Evolutionary conservation across 345 rosid genomes (phyloP).

Genomic region (Cochlearia excelsa): DNA sequence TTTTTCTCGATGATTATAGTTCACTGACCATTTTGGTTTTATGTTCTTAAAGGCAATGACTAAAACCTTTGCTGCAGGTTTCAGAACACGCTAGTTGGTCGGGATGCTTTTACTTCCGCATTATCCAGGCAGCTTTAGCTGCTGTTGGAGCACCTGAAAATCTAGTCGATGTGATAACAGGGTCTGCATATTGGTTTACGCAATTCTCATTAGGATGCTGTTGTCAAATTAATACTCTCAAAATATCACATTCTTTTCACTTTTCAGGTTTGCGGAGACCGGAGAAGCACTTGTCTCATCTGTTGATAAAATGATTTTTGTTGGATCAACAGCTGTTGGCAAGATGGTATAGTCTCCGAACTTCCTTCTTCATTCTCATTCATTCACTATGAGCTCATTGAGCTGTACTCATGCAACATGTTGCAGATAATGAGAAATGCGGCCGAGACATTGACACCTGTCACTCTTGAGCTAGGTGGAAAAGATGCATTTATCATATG

Average conservation of each 20-base stretch:
- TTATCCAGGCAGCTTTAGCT: constrained; percentile 95
- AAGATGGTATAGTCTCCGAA: constrained; percentile 60
- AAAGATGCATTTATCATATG: constrained; percentile 94
- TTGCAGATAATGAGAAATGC: constrained; percentile 96
- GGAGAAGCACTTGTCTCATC: constrained; percentile 94
- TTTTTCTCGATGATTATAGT: background rate
- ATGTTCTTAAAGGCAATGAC: constrained; percentile 7
- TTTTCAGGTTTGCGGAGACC: constrained; percentile 77
- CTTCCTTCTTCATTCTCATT: constrained; percentile 16
- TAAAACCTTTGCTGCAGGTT: constrained; percentile 45
- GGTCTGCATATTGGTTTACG: constrained; percentile 45
- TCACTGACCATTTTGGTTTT: background rate
- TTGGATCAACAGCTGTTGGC: constrained; percentile 96
- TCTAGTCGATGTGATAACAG: constrained; percentile 89
- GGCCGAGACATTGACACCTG: constrained; percentile 68
- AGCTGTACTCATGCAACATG: constrained; percentile 23
- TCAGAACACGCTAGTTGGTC: constrained; percentile 98
- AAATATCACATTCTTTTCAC: constrained; percentile 6
- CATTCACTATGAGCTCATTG: constrained; percentile 16
- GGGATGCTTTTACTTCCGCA: constrained; percentile 85
- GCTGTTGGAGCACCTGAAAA: constrained; percentile 97
- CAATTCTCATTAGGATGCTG: constrained; percentile 5
- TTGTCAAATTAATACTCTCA: constrained; percentile 16
- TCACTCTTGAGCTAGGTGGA: constrained; percentile 98
- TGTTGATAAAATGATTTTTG: constrained; percentile 92